phyloP scores from a whole-genome alignment of 306 rosid species.

The Pterocarpus macrocarpus region DNA sequence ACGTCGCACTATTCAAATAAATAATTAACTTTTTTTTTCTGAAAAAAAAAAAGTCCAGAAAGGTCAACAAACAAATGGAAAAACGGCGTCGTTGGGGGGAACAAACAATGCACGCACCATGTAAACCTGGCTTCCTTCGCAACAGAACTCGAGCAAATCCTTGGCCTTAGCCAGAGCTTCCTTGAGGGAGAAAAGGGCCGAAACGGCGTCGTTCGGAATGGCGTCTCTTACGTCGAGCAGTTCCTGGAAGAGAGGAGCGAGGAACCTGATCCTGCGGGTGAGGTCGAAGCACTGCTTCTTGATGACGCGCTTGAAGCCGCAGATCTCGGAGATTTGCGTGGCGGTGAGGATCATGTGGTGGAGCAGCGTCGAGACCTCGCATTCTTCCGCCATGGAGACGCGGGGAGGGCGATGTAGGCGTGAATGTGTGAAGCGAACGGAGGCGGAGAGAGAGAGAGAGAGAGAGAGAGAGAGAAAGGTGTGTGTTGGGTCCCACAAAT shows the following conservation, averaged over 20 bases:
- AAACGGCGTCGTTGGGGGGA: too few relatives aligned
- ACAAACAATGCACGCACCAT: slow-evolving; percentile 37
- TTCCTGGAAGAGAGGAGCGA: slow-evolving; percentile 50
- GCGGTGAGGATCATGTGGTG: slow-evolving; percentile 24
- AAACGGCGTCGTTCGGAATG: slow-evolving; percentile 19
- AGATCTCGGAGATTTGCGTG: slow-evolving; percentile 40
- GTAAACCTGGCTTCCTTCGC: slow-evolving; percentile 49
- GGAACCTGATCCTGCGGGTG: slow-evolving; percentile 48
- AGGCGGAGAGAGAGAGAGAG: not conserved
- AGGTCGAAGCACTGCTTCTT: slow-evolving; percentile 51
- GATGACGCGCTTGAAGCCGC: slow-evolving; percentile 40
- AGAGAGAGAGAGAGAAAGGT: not conserved
- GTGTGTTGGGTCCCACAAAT: not conserved
- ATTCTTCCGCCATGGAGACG: slow-evolving; percentile 26
- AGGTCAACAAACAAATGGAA: not conserved
- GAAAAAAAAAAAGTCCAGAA: not conserved
- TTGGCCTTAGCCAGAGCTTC: slow-evolving; percentile 36
- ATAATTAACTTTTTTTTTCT: not conserved
- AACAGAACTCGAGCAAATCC: slow-evolving; percentile 44
- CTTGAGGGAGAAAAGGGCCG: slow-evolving; percentile 25
- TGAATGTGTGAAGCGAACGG: not conserved
- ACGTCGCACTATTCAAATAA: not conserved
- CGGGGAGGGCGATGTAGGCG: not conserved
- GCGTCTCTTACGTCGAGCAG: slow-evolving; percentile 3
- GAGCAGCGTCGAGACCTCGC: not conserved